phyloP scores from a whole-genome alignment of 2,329 filamentous ascomycete species.

The Sporothrix curviconia region DNA sequence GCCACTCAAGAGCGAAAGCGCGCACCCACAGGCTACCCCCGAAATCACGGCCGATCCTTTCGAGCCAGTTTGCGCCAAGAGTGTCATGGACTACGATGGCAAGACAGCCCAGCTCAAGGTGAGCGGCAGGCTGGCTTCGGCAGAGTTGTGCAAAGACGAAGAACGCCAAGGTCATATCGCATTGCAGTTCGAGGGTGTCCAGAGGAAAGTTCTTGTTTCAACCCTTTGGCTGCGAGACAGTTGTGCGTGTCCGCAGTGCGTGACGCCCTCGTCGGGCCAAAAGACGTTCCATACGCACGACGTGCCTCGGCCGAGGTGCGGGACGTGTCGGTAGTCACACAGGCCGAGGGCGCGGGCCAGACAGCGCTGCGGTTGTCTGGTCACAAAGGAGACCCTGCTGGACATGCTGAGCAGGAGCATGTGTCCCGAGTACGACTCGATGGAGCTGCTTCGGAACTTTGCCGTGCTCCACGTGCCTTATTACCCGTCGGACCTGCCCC shows the following conservation, averaged over 20 bases:
- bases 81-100: too few relatives aligned
- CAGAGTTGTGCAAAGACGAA: not conserved
- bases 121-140: not conserved
- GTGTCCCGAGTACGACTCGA: conserved; percentile 9
- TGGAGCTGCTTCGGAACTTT: conserved; percentile 22
- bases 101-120: too few relatives aligned
- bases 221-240: conserved; percentile 45
- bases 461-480: conserved; percentile 35
- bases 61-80: too few relatives aligned
- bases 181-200: not conserved
- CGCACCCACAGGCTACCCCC: too few relatives aligned
- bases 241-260: conserved; percentile 50
- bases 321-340: not conserved
- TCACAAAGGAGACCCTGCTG: not conserved
- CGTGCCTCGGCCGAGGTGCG: conserved; percentile 38
- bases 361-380: conserved; percentile 10
- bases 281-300: conserved; percentile 60
- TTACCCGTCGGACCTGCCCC: conserved; percentile 26
- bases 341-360: not conserved
- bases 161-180: not conserved
- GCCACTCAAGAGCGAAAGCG: too few relatives aligned
- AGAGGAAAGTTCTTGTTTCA: not conserved
- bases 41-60: too few relatives aligned
- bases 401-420: not conserved
- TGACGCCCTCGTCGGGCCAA: conserved; percentile 53